Evolutionary conservation across 495 filamentous ascomycete genomes (phyloP).

Genomic region (Aspergillus affinis): DNA sequence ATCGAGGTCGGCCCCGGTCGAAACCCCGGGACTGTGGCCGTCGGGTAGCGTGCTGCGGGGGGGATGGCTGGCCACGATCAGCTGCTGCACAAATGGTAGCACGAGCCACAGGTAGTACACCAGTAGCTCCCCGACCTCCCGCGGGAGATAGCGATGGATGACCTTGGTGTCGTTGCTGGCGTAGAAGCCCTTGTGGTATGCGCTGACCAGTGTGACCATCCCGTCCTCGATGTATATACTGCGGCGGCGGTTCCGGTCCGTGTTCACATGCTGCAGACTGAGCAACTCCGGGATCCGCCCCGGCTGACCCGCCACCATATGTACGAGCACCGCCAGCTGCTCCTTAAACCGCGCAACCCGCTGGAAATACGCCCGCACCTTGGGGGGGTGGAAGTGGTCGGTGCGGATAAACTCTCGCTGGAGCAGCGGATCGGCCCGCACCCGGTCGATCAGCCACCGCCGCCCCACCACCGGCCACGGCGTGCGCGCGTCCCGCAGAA

Average conservation of each 20-base stretch:
- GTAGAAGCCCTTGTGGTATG: conserved; percentile 20
- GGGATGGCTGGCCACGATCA: too few species aligned
- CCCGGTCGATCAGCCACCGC: neutral
- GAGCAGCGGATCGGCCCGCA: neutral
- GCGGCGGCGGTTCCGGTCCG: neutral
- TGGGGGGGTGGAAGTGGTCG: neutral
- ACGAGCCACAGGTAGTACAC: too few species aligned
- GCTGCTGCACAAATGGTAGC: too few species aligned
- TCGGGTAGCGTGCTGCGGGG: too few species aligned
- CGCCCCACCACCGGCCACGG: neutral
- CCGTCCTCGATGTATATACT: conserved; percentile 22
- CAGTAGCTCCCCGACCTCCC: too few species aligned
- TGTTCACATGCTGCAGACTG: too few species aligned
- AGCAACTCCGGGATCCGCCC: too few species aligned
- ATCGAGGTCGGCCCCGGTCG: too few species aligned
- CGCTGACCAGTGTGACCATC: conserved; percentile 2
- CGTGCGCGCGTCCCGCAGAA: neutral
- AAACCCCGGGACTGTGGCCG: too few species aligned
- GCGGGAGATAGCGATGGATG: neutral
- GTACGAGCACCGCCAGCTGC: too few species aligned
- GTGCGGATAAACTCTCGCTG: conserved; percentile 1
- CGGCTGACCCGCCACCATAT: too few species aligned
- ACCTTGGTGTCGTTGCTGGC: conserved; percentile 12
- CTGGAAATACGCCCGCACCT: conserved; percentile 1
- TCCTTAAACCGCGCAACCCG: too few species aligned